These are phyloP conservation scores for Acanthamoeba culbertsoni DNA, from an alignment of 208 protist species.

Conservation along the genomic window DNA sequence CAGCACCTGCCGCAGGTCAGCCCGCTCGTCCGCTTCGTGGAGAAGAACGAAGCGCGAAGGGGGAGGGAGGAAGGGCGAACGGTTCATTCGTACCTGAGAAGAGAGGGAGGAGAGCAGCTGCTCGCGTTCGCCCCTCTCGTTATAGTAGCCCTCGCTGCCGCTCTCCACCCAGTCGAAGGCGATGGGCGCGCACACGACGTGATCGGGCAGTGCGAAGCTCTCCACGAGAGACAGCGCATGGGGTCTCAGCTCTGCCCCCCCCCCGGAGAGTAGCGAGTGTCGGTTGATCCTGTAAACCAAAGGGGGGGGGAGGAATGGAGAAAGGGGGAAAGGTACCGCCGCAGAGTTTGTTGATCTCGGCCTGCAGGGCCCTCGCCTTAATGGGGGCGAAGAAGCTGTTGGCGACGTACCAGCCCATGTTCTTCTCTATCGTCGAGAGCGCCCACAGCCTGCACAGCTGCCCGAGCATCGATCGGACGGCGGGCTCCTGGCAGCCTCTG, in stretches of 20 bases:
- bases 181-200: constrained; percentile 20
- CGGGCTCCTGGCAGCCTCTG: not conserved
- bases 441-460: constrained; percentile 14
- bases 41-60: not conserved
- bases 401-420: constrained; percentile 38
- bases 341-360: constrained; percentile 42
- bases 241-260: not conserved
- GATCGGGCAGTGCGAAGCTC: constrained; percentile 12
- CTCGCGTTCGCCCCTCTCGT: not conserved
- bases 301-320: too few relatives aligned
- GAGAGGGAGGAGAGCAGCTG: not conserved
- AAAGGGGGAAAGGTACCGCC: not conserved
- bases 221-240: constrained; percentile 11
- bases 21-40: not conserved
- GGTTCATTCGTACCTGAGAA: not conserved
- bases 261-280: not conserved
- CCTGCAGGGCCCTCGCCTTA: constrained; percentile 5
- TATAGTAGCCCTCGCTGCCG: not conserved
- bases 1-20: not conserved
- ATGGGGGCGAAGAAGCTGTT: not conserved
- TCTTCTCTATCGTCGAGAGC: not conserved
- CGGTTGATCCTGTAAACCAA: too few relatives aligned
- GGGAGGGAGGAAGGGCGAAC: not conserved
- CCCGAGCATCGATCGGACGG: not conserved
- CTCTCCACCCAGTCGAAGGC: not conserved